Evolutionary conservation across 805 yeast genomes (phyloP).

Genomic region (Pichia occidentalis): DNA sequence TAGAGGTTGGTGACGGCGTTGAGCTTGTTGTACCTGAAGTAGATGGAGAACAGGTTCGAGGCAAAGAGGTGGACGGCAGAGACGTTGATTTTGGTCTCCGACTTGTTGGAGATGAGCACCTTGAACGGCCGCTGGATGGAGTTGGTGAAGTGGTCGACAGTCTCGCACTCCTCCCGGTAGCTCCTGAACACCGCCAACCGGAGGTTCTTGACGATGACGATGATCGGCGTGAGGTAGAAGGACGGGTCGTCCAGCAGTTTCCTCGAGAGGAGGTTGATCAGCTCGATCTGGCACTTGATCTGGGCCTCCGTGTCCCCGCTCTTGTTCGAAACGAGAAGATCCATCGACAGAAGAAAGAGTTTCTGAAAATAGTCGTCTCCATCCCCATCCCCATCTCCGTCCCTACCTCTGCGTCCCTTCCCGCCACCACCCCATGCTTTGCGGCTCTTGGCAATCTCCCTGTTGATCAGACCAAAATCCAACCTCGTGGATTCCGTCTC

Average conservation of each 20-base stretch:
- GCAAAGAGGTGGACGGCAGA: slow-evolving; percentile 11
- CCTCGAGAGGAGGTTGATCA: slow-evolving; percentile 1
- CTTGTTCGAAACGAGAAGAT: neutral
- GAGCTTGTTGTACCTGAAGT: slow-evolving; percentile 6
- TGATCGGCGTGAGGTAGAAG: slow-evolving; percentile 6
- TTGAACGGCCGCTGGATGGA: slow-evolving; percentile 9
- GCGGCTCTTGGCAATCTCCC: no score
- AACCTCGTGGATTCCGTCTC: slow-evolving; percentile 1
- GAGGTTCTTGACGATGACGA: slow-evolving; percentile 6
- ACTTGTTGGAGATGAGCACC: slow-evolving; percentile 8
- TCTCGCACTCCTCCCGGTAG: neutral
- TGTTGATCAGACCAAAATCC: slow-evolving; percentile 1
- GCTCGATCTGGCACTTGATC: slow-evolving; percentile 2
- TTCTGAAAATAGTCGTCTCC: slow-evolving; percentile 5
- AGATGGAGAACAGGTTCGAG: slow-evolving; percentile 8
- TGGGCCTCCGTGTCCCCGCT: neutral
- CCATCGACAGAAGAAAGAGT: slow-evolving; percentile 2
- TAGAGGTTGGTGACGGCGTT: slow-evolving; percentile 6
- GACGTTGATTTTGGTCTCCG: slow-evolving; percentile 7
- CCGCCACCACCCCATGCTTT: no score
- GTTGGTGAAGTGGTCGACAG: slow-evolving; percentile 8
- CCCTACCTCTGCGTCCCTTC: neutral
- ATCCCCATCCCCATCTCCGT: neutral
- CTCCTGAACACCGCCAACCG: neutral
- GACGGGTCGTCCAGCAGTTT: slow-evolving; percentile 9